Evolutionary conservation across 129 eudicot species (phyloP).

Genomic region (Chrysanthemum lavandulifolium): DNA sequence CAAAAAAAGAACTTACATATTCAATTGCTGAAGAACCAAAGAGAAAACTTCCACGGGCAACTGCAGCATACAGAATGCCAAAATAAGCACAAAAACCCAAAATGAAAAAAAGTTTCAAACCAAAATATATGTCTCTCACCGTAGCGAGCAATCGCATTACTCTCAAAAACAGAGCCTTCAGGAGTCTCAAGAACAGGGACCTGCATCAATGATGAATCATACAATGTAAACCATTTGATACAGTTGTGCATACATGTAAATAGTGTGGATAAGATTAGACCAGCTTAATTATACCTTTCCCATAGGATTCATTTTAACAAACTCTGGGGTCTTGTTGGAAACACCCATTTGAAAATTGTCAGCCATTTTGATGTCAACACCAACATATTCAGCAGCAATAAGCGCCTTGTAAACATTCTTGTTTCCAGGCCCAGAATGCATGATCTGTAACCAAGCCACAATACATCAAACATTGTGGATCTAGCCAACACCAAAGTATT

Average conservation of each 20-base stretch:
- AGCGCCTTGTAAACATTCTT: constrained; percentile 73
- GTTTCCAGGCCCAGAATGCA: constrained; percentile 47
- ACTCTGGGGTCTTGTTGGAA: constrained; percentile 76
- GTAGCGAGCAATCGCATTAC: constrained; percentile 94
- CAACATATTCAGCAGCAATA: constrained; percentile 72
- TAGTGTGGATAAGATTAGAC: neutral
- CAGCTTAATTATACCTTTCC: constrained; percentile 61
- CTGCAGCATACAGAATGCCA: constrained; percentile 40
- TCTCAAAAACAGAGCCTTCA: constrained; percentile 81
- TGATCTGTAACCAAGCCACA: constrained; percentile 39
- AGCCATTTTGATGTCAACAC: constrained; percentile 60
- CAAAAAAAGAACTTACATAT: constrained; percentile 43
- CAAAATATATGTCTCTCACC: constrained; percentile 36
- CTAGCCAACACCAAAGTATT: neutral
- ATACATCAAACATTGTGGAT: neutral
- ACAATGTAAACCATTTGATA: neutral
- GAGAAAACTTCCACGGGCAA: constrained; percentile 56
- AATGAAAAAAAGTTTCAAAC: neutral
- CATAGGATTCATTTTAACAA: constrained; percentile 83
- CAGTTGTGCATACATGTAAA: neutral
- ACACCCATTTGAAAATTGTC: constrained; percentile 76
- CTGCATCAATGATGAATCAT: constrained; percentile 31
- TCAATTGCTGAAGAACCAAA: constrained; percentile 69
- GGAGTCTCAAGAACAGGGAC: constrained; percentile 91
- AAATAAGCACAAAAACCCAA: constrained; percentile 3